Evolutionary conservation across 352 stramenopile species (phyloP).

Genomic region (Globisporangium spiculum): DNA sequence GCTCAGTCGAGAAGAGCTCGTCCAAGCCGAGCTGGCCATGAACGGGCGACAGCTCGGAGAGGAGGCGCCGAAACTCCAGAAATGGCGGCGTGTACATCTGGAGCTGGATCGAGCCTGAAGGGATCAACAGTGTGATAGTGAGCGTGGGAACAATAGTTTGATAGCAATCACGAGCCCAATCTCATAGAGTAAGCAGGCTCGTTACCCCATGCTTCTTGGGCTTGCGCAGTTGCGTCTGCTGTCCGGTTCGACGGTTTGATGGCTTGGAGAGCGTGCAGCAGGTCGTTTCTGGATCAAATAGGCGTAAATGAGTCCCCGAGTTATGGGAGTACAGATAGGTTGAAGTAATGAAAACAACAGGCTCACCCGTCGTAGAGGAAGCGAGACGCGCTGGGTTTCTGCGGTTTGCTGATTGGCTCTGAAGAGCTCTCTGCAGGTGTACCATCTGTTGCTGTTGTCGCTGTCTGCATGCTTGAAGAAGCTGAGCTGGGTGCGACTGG

Average conservation of each 20-base stretch:
- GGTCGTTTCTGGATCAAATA: constrained; percentile 38
- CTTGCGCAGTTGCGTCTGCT: constrained; percentile 9
- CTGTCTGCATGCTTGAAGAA: background rate
- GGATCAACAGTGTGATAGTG: background rate
- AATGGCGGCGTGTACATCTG: constrained; percentile 43
- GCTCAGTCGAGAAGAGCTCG: constrained; percentile 51
- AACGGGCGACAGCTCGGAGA: constrained; percentile 47
- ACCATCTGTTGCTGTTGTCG: background rate
- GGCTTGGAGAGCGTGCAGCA: constrained; percentile 60
- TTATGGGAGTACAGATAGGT: too few relatives aligned
- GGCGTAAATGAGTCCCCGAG: background rate
- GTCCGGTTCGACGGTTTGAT: constrained; percentile 51
- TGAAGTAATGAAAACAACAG: background rate
- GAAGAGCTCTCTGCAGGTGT: background rate
- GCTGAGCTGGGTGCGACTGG: background rate
- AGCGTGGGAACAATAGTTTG: background rate
- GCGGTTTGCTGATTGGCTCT: background rate
- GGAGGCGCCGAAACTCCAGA: constrained; percentile 39
- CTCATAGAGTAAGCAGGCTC: background rate
- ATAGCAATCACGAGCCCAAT: background rate
- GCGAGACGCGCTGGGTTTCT: constrained; percentile 19
- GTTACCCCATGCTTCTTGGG: constrained; percentile 33
- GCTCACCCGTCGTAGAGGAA: constrained; percentile 71
- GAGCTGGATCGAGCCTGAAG: constrained; percentile 57
- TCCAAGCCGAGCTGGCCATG: constrained; percentile 66